Evolutionary conservation across 164 flowering plant genomes (phyloP), one percentile per base, ranked within the genome.

Genomic region (Litsea cubeba): DNA sequence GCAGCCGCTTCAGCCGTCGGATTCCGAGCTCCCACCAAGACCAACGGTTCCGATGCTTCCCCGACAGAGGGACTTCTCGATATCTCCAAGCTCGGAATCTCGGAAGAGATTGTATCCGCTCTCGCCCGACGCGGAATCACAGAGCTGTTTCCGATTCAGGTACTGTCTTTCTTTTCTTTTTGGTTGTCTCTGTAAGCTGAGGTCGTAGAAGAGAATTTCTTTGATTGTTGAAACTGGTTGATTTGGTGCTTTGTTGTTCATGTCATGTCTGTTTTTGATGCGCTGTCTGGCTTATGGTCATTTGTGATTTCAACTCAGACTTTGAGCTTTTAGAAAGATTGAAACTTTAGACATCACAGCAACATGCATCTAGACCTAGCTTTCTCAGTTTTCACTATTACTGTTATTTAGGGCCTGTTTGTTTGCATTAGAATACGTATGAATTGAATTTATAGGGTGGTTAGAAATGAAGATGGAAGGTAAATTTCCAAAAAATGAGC

Each of bases 61-160:
- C 5, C 62, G 0, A 26, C 17, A 54, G 12, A 22, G 25, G 60
- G 30, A 15, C 20, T 26, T 65, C 79, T 81, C 11, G 79, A 76
- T 30, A 81, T 81, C 24, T 24, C 79, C 50, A 69, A 78, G 65
- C 81, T 81, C 70, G 83, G 79, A 17, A 81, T 81, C 50, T 71
- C 83, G 10, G 65, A 78, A 15, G 81, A 78, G 79, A 81, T 81
- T 49, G 83, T 81, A 4, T 73, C 81, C 0, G 75, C 83, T 20
- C 79, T 81, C 49, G 64, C 75, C 28, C 71, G 77, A 1, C 76
- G 79, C 6, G 83, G 83, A 62, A 81, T 81, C 69, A 81, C 83
- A 7, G 70, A 78, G 68, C 83, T 81, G 62, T 81, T 81, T 65
- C 83, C 83, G 46, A 81, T 81, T 67, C 83, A 81, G 79, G 83